phyloP scores from a whole-genome alignment of 345 rosid species.

The Aquilaria malaccensis region DNA sequence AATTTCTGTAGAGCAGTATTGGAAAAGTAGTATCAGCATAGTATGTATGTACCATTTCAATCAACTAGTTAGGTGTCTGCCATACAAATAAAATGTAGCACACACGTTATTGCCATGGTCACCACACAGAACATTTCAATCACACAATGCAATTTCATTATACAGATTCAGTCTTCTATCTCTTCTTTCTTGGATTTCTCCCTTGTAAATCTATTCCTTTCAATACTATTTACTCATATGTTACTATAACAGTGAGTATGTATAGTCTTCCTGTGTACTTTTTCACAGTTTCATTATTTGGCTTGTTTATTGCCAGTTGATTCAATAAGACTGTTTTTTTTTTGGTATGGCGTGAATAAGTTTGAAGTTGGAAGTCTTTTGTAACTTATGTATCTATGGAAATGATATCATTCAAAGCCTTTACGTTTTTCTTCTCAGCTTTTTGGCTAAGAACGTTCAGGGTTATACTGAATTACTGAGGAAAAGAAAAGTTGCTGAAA shows the following conservation, averaged over 20 bases:
- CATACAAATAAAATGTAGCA: constrained; percentile 13
- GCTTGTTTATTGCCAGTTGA: too few relatives aligned
- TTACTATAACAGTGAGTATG: constrained; percentile 3
- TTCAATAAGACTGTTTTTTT: too few relatives aligned
- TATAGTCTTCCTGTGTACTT: constrained; percentile 2
- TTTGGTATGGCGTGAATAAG: too few relatives aligned
- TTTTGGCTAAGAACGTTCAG: too few relatives aligned
- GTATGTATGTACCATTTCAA: constrained; percentile 70
- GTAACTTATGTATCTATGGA: too few relatives aligned
- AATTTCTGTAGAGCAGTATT: constrained; percentile 30
- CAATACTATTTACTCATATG: not conserved
- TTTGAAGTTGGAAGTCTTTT: too few relatives aligned
- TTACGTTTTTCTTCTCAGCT: too few relatives aligned
- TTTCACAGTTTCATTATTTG: not conserved
- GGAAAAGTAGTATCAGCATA: constrained; percentile 90
- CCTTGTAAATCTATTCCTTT: not conserved
- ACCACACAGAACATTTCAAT: constrained; percentile 48
- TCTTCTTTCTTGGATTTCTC: constrained; percentile 18
- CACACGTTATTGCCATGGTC: constrained; percentile 23
- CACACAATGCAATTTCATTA: constrained; percentile 47
- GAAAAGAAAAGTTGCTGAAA: not conserved
- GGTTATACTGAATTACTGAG: constrained; percentile 1
- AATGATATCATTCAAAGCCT: too few relatives aligned
- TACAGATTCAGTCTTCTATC: constrained; percentile 37
- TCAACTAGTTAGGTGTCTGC: constrained; percentile 75